Evolutionary conservation across 331 rosid species (phyloP), one percentile per base, ranked within the genome.

Genomic region (Saraca asoca): DNA sequence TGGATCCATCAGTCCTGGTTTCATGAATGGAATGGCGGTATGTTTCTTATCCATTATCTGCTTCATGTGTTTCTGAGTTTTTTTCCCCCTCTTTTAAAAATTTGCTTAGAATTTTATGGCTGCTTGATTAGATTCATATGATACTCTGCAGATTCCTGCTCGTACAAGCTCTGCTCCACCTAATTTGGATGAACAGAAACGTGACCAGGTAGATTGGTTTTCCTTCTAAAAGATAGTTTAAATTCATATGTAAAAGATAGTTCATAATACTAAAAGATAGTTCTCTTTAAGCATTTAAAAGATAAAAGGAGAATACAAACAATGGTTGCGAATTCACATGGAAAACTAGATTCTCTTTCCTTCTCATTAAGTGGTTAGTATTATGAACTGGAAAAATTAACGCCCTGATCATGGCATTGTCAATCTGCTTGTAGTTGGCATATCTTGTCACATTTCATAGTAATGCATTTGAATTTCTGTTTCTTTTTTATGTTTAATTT

Each of bases 101-200:
- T 24, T 75, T 35, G 24, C 43, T 24, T 41, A 33, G 56, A 24
- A 24, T 17, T n/a, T 61, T 57, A 17, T 42, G 51, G 45, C 19
- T 33, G 29, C 57, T 53, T 59, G 70, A 74, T 61, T 54, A 19
- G 66, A 31, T 66, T 68, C 52, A 9, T 73, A 33, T 24, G 81
- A 43, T 14, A 70, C 44, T 73, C 60, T 78, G 66, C 82, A 92
- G 98, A 76, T 92, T 79, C 96, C 96, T 44, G 89, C 95, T 64
- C 86, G 96, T 55, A 92, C 98, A 33, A 87, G 83, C 79, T 92
- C 98, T 68, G 96, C 96, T 20, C 98, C 98, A 51, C 96, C 98
- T 62, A 89, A 89, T 85, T 74, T 92, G 72, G 96, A 87, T 73
- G 96, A 92, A 77, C 98, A 92, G 81, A 85, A 85, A 78, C 84